Evolutionary conservation across 352 stramenopile species (phyloP), one percentile per base, ranked within the genome.

Genomic region (Pseudoperonospora humuli): DNA sequence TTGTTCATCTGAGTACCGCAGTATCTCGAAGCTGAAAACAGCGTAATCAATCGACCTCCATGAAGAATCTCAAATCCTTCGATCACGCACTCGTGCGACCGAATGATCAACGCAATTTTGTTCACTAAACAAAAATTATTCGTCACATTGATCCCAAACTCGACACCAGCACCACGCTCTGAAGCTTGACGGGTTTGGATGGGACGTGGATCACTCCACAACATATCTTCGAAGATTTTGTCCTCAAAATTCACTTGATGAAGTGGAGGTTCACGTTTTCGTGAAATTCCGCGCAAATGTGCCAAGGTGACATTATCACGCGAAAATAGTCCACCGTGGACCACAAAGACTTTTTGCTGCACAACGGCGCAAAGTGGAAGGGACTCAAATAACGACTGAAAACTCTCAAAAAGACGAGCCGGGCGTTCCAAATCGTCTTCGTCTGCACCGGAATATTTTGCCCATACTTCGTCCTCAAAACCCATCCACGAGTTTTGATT

Each of bases 61-160:
- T 96, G 84, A 19, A 92, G 61, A 31, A 95, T 89, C 37, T 96
- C 84, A 51, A 93, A 97, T 14, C 91, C 91, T 53, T 96, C 84
- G 7, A 69, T 62, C 10, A 97, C 90, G 39, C 87, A 97, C 68
- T 97, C 90, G 61, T 97, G 91, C 42, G 84, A 96, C 13, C 91
- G 86, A 33, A 97, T 95, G 28, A 97, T 71, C 5, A 97, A 57
- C 23, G 84, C 85, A 47, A 96, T 83, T 45, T 87, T 81, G 64
- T 97, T 97, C 18, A 89, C 84, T n/a, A 88, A 48, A 29, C 90
- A 93, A 45, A 97, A 97, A 40, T 96, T 93, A 52, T 96, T 93
- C 18, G 88, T 97, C 27, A 97, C 84, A 19, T 93, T 84, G 3
- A 88, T 70, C 5, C 91, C 91, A 67, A 97, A 97, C 50, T 96